These are phyloP conservation scores for Ogataea naganishii DNA, from an alignment of 805 yeast genomes.

Conservation along the genomic window DNA sequence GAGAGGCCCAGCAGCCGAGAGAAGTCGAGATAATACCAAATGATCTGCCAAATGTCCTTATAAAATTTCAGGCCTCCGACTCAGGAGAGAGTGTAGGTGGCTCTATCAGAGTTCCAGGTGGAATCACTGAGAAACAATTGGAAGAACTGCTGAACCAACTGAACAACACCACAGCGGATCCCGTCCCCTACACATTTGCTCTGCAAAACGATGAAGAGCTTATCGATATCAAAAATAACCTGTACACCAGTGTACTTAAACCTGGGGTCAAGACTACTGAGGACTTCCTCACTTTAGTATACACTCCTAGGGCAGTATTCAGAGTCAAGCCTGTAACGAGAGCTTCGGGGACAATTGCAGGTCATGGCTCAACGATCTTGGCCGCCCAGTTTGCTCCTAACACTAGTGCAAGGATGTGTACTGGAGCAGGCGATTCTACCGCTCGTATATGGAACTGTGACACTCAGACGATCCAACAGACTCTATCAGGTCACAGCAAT, in stretches of 20 bases:
- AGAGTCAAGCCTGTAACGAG: slow-evolving; percentile 87
- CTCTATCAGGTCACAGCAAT: slow-evolving; percentile 76
- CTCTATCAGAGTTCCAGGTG: slow-evolving; percentile 85
- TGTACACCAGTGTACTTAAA: slow-evolving; percentile 73
- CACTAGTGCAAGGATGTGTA: slow-evolving; percentile 74
- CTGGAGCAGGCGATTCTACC: slow-evolving; percentile 95
- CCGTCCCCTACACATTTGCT: slow-evolving; percentile 85
- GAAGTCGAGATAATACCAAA: slow-evolving; percentile 67
- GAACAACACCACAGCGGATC: slow-evolving; percentile 63
- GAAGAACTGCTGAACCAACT: slow-evolving; percentile 82
- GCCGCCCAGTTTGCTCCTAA: slow-evolving; percentile 93
- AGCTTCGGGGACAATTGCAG: slow-evolving; percentile 86
- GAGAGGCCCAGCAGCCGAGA: slow-evolving; percentile 72
- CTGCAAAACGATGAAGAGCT: slow-evolving; percentile 43
- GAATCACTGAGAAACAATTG: slow-evolving; percentile 72
- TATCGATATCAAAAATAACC: slow-evolving; percentile 68
- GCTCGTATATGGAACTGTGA: slow-evolving; percentile 97
- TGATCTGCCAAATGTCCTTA: slow-evolving; percentile 79
- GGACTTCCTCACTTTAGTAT: slow-evolving; percentile 83
- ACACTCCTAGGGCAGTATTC: slow-evolving; percentile 92
- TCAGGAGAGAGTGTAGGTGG: slow-evolving; percentile 84
- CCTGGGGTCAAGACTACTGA: slow-evolving; percentile 88
- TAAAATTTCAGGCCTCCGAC: slow-evolving; percentile 88
- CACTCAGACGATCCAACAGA: slow-evolving; percentile 82
- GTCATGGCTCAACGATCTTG: slow-evolving; percentile 90